Evolutionary conservation across 306 rosid genomes (phyloP).

Genomic region (Corylus avellana): DNA sequence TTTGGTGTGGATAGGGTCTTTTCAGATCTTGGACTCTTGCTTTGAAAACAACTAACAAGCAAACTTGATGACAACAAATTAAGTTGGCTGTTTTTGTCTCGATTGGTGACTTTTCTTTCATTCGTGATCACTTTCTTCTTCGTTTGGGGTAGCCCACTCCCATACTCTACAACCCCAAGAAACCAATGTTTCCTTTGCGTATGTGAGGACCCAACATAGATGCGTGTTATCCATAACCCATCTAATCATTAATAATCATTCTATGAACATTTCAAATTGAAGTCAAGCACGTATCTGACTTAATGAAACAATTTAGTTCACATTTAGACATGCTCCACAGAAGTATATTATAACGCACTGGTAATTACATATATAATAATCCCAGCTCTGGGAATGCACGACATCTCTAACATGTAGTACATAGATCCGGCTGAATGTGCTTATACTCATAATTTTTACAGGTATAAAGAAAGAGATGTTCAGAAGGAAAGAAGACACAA

Average conservation of each 20-base stretch:
- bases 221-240: too few relatives aligned
- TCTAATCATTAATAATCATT: too few relatives aligned
- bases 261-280: too few relatives aligned
- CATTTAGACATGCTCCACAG: neutral
- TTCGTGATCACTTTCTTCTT: too few relatives aligned
- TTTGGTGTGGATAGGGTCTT: neutral
- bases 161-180: too few relatives aligned
- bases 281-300: too few relatives aligned
- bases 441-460: conserved; percentile 38
- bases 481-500: conserved; percentile 75
- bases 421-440: conserved; percentile 17
- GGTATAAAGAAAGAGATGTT: conserved; percentile 23
- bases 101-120: too few relatives aligned
- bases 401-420: conserved; percentile 24
- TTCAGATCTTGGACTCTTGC: neutral
- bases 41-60: neutral
- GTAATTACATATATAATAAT: conserved; percentile 25
- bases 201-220: too few relatives aligned
- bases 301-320: neutral
- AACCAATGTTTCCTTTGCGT: too few relatives aligned
- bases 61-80: too few relatives aligned
- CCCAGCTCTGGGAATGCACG: conserved; percentile 19
- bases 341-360: conserved; percentile 13
- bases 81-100: too few relatives aligned
- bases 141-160: neutral